These are phyloP conservation scores for Peronospora belbahrii DNA, from an alignment of 352 stramenopile species.

Conservation along the genomic window DNA sequence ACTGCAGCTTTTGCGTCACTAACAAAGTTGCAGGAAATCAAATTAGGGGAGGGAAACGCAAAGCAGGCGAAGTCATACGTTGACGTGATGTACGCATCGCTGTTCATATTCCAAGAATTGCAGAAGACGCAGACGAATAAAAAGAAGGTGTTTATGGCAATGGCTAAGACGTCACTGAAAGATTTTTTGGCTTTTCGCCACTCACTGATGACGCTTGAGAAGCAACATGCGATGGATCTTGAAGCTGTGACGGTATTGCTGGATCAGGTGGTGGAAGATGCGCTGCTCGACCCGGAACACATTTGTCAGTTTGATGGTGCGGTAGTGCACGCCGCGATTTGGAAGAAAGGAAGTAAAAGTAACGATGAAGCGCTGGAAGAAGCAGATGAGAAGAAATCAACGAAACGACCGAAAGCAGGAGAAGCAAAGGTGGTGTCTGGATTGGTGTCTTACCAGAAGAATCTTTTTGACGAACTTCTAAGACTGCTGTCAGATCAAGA, in stretches of 20 bases:
- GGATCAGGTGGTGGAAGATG: constrained; percentile 57
- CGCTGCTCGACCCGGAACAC: constrained; percentile 72
- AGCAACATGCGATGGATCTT: constrained; percentile 9
- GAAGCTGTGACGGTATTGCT: constrained; percentile 23
- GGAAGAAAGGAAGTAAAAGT: constrained; percentile 9
- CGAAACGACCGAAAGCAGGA: constrained; percentile 42
- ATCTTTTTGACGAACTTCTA: constrained; percentile 69
- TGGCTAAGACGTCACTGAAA: constrained; percentile 70
- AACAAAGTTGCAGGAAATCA: background rate
- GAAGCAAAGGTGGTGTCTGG: constrained; percentile 15
- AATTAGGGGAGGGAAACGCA: background rate
- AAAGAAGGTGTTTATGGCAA: constrained; percentile 79
- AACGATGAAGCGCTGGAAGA: constrained; percentile 6
- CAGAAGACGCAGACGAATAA: constrained; percentile 84
- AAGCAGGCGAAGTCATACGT: constrained; percentile 24
- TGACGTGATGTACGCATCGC: constrained; percentile 35
- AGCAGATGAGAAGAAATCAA: constrained; percentile 17
- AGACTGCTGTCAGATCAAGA: constrained; percentile 40
- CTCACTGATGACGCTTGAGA: constrained; percentile 26
- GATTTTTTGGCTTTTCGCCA: constrained; percentile 54
- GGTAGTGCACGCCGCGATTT: constrained; percentile 33
- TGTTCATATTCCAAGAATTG: constrained; percentile 71
- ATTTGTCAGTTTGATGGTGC: constrained; percentile 65
- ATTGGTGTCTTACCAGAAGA: constrained; percentile 71
- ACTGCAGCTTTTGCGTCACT: constrained; percentile 21